Evolutionary conservation across 2,329 filamentous ascomycete genomes (phyloP).

Genomic region (Trichophyton schoenleinii): DNA sequence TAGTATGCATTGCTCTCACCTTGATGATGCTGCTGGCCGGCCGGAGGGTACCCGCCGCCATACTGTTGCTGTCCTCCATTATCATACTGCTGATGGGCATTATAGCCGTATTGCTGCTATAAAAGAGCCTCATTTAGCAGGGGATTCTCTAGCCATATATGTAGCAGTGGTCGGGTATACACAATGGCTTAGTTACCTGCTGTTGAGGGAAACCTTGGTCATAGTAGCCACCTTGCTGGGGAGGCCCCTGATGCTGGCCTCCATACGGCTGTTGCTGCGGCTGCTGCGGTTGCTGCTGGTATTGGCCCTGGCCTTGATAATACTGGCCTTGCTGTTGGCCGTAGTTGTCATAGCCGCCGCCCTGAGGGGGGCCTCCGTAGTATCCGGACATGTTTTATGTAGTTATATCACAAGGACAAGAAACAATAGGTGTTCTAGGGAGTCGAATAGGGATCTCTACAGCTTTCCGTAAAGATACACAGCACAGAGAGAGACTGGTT

Average conservation of each 20-base stretch:
- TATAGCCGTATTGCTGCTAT: conserved; percentile 1
- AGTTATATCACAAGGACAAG: neutral
- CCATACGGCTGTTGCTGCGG: conserved; percentile 9
- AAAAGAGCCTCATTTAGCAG: neutral
- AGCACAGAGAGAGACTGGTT: neutral
- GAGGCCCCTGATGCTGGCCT: conserved; percentile 13
- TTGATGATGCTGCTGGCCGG: conserved; percentile 20
- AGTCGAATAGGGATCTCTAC: neutral
- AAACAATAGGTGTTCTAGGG: neutral
- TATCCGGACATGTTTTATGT: conserved; percentile 10
- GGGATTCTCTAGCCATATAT: neutral
- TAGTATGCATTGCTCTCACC: conserved; percentile 24
- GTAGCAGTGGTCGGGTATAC: neutral
- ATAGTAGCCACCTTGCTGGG: conserved; percentile 12
- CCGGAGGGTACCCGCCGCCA: conserved; percentile 11
- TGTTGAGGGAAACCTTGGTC: conserved; percentile 9
- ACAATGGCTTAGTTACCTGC: conserved; percentile 16
- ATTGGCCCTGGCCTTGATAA: conserved; percentile 15
- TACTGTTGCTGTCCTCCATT: conserved; percentile 12
- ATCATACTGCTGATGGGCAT: conserved; percentile 3
- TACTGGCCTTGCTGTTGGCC: conserved; percentile 5
- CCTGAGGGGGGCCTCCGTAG: conserved; percentile 9
- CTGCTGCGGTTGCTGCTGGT: conserved; percentile 6
- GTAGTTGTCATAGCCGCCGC: conserved; percentile 3
- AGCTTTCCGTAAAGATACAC: neutral